Percentiles rank a stretch among this genome's conserved stretches.
Evolutionary conservation across 345 rosid genomes (phyloP).

Genomic region (Rhodamnia rubescens): DNA sequence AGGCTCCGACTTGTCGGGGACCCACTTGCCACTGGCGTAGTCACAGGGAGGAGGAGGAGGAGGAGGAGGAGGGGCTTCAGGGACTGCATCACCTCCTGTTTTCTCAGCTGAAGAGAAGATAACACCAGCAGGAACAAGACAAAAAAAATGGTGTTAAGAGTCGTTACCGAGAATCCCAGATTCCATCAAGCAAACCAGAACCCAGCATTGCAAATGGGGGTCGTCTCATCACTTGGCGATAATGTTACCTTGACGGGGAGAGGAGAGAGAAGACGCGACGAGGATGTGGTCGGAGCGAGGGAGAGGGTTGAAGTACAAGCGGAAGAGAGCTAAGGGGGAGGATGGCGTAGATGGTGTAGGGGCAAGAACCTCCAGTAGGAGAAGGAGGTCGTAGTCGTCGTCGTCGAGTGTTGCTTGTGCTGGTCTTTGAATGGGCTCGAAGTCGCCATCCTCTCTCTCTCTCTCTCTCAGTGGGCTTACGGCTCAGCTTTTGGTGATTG

Average conservation of each 20-base stretch:
- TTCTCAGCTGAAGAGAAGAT: not conserved
- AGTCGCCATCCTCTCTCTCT: conserved; percentile 17
- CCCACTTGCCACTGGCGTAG: conserved; percentile 68
- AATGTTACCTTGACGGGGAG: not conserved
- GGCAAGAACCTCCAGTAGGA: conserved; percentile 27
- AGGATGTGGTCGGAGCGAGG: not conserved
- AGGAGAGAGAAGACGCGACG: conserved; percentile 5
- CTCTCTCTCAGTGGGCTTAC: not conserved
- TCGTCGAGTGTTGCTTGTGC: not conserved
- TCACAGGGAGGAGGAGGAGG: conserved; percentile 32
- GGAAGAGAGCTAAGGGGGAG: conserved; percentile 33
- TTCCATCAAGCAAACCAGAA: not conserved
- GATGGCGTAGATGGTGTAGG: conserved; percentile 23
- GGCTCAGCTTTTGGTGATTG: not conserved
- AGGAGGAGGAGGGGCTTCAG: not conserved
- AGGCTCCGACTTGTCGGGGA: conserved; percentile 57
- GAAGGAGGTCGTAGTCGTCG: not conserved
- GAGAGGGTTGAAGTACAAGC: conserved; percentile 32
- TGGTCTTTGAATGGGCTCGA: conserved; percentile 24
- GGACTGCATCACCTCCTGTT: not conserved
- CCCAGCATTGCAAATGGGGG: not conserved
- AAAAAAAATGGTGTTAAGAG: not conserved
- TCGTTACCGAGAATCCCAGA: not conserved
- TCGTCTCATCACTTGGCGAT: not conserved
- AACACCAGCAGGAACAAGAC: not conserved